phyloP scores from a whole-genome alignment of 2,329 filamentous ascomycete species.

The Arthrobotrys megalospora region DNA sequence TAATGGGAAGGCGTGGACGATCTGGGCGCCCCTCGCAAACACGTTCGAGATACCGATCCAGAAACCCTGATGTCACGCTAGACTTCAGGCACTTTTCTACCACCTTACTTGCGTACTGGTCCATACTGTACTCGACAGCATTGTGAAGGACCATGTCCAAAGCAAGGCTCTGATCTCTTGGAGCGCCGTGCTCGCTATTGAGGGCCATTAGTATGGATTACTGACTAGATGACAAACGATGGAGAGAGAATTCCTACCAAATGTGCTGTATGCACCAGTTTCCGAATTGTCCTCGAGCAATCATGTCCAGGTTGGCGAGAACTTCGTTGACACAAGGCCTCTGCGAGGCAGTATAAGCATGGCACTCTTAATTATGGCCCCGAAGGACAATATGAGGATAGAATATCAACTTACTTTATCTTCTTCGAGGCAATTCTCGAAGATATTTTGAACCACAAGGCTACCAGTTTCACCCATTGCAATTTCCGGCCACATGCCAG shows the following conservation, averaged over 20 bases:
- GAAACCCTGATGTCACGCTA: conserved; percentile 85
- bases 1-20: conserved; percentile 93
- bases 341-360: conserved; percentile 69
- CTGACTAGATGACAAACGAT: not conserved
- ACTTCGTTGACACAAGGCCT: conserved; percentile 98
- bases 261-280: conserved; percentile 99
- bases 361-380: conserved; percentile 57
- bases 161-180: conserved; percentile 90
- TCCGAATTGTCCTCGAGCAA: conserved; percentile 96
- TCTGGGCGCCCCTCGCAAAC: conserved; percentile 93
- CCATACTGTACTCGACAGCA: conserved; percentile 96
- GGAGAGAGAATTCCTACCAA: conserved; percentile 70
- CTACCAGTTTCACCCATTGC: conserved; percentile 97
- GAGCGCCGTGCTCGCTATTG: conserved; percentile 83
- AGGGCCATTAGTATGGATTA: not conserved
- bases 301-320: conserved; percentile 92
- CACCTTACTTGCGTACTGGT: conserved; percentile 98
- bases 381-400: not conserved
- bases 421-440: conserved; percentile 98
- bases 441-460: conserved; percentile 98
- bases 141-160: conserved; percentile 95
- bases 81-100: conserved; percentile 97
- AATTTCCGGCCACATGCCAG: conserved; percentile 99
- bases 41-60: conserved; percentile 91
- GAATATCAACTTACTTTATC: conserved; percentile 78